These are phyloP conservation scores for Thraustochytrium sp. DNA, from an alignment of 352 stramenopile genomes.

Conservation along the genomic window DNA sequence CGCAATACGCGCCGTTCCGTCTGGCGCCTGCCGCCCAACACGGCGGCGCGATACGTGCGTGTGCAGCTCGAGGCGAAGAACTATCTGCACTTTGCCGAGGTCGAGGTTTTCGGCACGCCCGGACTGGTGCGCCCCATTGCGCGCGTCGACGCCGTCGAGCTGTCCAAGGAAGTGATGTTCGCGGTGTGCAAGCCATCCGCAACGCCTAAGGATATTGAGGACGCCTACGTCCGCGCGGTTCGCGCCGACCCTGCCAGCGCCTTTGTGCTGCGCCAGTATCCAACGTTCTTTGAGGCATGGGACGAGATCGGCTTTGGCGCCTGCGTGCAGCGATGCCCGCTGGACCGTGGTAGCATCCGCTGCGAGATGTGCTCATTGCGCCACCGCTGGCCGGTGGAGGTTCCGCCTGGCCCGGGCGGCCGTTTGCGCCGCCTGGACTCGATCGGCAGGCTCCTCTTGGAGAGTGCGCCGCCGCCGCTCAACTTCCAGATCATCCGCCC, in stretches of 20 bases:
- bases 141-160: constrained; percentile 65
- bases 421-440: constrained; percentile 52
- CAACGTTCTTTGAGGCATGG: constrained; percentile 70
- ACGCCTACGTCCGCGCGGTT: constrained; percentile 70
- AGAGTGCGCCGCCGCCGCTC: constrained; percentile 54
- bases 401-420: constrained; percentile 50
- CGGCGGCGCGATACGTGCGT: constrained; percentile 67
- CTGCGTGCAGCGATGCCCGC: constrained; percentile 55
- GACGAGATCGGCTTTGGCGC: constrained; percentile 64
- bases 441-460: constrained; percentile 52
- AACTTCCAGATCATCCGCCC: constrained; percentile 17
- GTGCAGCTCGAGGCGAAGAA: constrained; percentile 78
- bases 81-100: constrained; percentile 78
- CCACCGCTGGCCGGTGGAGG: constrained; percentile 49
- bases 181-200: constrained; percentile 68
- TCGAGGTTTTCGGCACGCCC: constrained; percentile 84
- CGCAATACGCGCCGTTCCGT: constrained; percentile 69
- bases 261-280: constrained; percentile 76
- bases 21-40: constrained; percentile 77
- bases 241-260: constrained; percentile 80
- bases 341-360: constrained; percentile 69
- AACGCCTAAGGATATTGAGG: constrained; percentile 60
- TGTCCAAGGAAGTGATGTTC: constrained; percentile 76
- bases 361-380: constrained; percentile 81
- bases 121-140: constrained; percentile 72